Conservation (phyloP, 169 alveolate genomes). For the Miamiensis avidus region DNA sequence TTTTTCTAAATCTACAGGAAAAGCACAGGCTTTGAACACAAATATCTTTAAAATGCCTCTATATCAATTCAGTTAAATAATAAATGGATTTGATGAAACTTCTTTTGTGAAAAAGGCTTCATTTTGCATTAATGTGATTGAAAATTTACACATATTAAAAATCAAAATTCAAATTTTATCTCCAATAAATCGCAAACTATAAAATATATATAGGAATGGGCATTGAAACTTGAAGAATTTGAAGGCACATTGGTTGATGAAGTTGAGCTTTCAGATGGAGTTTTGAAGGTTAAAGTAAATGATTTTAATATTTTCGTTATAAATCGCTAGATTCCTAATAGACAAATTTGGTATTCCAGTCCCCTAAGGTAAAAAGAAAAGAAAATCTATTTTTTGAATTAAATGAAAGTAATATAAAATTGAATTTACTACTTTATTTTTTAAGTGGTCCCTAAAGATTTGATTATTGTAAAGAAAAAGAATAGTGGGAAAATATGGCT, state of each 20-base stretch:
- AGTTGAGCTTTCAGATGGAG: constrained; percentile 8
- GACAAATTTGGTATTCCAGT: constrained; percentile 20
- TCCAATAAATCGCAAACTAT: neutral
- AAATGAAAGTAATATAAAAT: too few relatives aligned
- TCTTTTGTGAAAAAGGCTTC: too few relatives aligned
- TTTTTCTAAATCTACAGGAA: too few relatives aligned
- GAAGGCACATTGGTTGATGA: constrained; percentile 6
- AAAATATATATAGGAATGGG: neutral
- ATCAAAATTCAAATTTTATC: too few relatives aligned
- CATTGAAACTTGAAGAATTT: neutral
- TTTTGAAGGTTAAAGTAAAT: neutral
- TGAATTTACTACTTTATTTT: too few relatives aligned
- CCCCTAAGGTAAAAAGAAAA: constrained; percentile 7
- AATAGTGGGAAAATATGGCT: constrained; percentile 6
- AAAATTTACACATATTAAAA: too few relatives aligned
- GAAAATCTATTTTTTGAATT: neutral
- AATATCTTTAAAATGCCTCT: too few relatives aligned
- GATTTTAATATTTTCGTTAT: constrained; percentile 6
- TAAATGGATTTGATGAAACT: too few relatives aligned
- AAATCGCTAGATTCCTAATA: constrained; percentile 16
- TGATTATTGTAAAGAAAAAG: constrained; percentile 1
- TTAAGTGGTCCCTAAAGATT: constrained; percentile 21
- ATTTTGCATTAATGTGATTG: too few relatives aligned
- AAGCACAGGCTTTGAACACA: too few relatives aligned
- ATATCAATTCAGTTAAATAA: too few relatives aligned